These are phyloP conservation scores for Sambucus nigra DNA, from an alignment of 129 eudicot species.

Conservation along the genomic window DNA sequence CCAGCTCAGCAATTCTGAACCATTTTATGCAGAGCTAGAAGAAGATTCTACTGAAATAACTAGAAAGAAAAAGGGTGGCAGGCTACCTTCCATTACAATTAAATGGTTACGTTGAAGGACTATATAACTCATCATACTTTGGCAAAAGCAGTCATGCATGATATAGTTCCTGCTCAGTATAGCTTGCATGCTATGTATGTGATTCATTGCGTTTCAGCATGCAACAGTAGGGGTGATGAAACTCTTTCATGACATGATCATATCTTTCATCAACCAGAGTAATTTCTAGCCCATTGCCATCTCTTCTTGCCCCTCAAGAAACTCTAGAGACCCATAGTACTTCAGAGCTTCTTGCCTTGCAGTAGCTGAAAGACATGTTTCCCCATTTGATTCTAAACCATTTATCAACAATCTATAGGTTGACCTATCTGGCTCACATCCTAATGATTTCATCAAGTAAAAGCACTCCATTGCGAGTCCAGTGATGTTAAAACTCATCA, in stretches of 20 bases:
- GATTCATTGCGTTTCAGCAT: background rate
- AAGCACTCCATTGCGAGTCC: constrained; percentile 39
- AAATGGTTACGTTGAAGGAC: background rate
- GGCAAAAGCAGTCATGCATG: background rate
- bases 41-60: background rate
- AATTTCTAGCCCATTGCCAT: constrained; percentile 14
- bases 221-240: background rate
- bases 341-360: constrained; percentile 39
- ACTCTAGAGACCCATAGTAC: constrained; percentile 47
- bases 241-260: background rate
- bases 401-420: constrained; percentile 37
- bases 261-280: background rate
- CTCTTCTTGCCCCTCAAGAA: constrained; percentile 35
- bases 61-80: too few relatives aligned
- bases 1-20: background rate
- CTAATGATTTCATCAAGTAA: constrained; percentile 55
- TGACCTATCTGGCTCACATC: constrained; percentile 57
- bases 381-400: constrained; percentile 45
- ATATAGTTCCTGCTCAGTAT: background rate
- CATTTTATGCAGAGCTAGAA: background rate
- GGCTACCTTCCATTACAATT: background rate
- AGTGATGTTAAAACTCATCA: constrained; percentile 40
- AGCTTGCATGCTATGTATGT: background rate
- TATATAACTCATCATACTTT: background rate
- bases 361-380: constrained; percentile 23